Percentiles rank a stretch among this genome's conserved stretches.
Evolutionary conservation across 441 rosid species (phyloP).

Genomic region (Bruguiera hainesii): DNA sequence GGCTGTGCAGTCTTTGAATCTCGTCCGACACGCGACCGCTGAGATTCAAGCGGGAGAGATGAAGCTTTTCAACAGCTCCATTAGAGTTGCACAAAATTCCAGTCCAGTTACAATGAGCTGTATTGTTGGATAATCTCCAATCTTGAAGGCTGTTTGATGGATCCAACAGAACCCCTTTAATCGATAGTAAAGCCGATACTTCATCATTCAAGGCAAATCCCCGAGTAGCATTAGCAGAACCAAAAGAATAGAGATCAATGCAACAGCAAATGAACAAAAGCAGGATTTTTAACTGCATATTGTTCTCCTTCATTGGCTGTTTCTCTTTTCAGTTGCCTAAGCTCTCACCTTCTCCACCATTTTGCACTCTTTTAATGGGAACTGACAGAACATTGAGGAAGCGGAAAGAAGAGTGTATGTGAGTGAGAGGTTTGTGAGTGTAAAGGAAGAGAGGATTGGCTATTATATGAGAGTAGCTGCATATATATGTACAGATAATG

Average conservation of each 20-base stretch:
- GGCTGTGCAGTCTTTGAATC: constrained; percentile 44
- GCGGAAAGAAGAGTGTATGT: not conserved
- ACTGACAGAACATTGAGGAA: not conserved
- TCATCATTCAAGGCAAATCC: constrained; percentile 34
- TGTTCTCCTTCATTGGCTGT: constrained; percentile 22
- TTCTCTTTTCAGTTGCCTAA: not conserved
- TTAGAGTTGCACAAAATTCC: constrained; percentile 68
- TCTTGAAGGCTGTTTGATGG: constrained; percentile 56
- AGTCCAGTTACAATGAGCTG: constrained; percentile 70
- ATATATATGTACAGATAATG: constrained; percentile 32
- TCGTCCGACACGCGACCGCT: constrained; percentile 61
- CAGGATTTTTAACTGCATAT: constrained; percentile 32
- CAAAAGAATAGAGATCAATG: constrained; percentile 35
- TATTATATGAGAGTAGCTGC: constrained; percentile 30
- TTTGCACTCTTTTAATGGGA: constrained; percentile 12
- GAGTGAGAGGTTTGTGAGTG: constrained; percentile 15
- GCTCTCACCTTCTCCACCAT: constrained; percentile 32
- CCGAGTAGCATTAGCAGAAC: constrained; percentile 24
- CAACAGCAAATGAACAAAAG: constrained; percentile 40
- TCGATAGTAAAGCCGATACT: constrained; percentile 45
- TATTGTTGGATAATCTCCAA: constrained; percentile 49
- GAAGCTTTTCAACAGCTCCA: constrained; percentile 67
- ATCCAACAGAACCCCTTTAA: constrained; percentile 58
- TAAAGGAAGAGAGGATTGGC: constrained; percentile 32
- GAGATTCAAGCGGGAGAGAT: constrained; percentile 78